A percentile compares a stretch with the other conserved stretches of the same genome.
Conservation (phyloP, 495 filamentous ascomycete genomes). For the Aspergillus bertholletiae region DNA sequence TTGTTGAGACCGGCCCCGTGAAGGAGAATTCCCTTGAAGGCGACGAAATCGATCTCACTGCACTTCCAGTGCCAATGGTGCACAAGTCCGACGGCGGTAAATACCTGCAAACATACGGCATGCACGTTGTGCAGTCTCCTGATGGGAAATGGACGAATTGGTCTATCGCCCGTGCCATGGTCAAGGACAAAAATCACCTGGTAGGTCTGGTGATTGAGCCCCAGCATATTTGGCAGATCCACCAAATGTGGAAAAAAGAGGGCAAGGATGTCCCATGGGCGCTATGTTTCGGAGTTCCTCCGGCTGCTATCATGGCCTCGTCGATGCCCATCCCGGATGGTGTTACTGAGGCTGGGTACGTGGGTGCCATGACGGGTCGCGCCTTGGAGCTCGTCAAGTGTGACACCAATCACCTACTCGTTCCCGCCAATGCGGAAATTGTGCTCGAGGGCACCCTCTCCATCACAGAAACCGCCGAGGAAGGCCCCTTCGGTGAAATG, state of each 20-base stretch:
- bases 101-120: conserved; percentile 37
- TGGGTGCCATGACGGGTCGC: conserved; percentile 29
- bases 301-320: conserved; percentile 35
- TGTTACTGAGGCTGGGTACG: conserved; percentile 31
- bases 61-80: conserved; percentile 29
- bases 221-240: conserved; percentile 33
- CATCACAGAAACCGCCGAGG: conserved; percentile 24
- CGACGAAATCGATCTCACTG: conserved; percentile 31
- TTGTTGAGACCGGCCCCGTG: conserved; percentile 24
- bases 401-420: conserved; percentile 33
- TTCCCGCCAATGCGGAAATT: conserved; percentile 38
- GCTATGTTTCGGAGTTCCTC: conserved; percentile 34
- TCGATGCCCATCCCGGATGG: conserved; percentile 36
- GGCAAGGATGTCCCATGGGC: conserved; percentile 35
- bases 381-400: conserved; percentile 36
- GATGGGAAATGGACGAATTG: conserved; percentile 37
- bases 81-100: conserved; percentile 36
- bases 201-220: conserved; percentile 25
- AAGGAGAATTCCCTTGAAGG: conserved; percentile 29
- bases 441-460: conserved; percentile 37
- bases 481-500: conserved; percentile 37
- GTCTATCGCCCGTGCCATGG: conserved; percentile 39
- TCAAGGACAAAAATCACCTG: conserved; percentile 27
- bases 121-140: conserved; percentile 34
- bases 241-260: conserved; percentile 33